Evolutionary conservation across 345 rosid species (phyloP), one percentile per base, ranked within the genome.

Genomic region (Eutrema yunnanense): DNA sequence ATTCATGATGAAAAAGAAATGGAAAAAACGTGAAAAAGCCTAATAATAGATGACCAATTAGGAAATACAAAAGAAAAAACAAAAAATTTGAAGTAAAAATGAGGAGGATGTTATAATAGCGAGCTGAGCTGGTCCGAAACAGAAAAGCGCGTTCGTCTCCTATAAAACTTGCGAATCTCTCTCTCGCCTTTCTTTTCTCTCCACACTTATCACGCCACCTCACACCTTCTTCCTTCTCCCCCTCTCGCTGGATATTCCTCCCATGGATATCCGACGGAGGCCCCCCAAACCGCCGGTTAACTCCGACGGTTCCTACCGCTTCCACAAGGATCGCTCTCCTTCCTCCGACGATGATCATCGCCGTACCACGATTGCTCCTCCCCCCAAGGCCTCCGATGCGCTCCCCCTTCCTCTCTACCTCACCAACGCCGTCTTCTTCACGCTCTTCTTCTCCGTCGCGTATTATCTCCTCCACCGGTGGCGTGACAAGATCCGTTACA

Each of bases 401-500:
- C 90, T 92, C 26, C 96, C 92, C 6, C 84, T 90, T 9, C 96
- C 98, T 2, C 81, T 90, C 6, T 87, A 88, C 76, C 82, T 92
- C 11, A 86, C 95, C 13, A 90, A 90, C 82, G 82, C 86, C 72
- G 74, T 92, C 60, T 90, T 92, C 90, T 87, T 92, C 87, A 86
- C 87, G 3, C 90, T 92, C 63, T 92, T 92, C 84, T 92, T 92
- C 86, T 86, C 96, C 73, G 95, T 87, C 62, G 92, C 90, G 1
- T 92, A 92, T 56, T 90, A 78, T 57, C 89, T 92, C 40, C 95
- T 92, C 78, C 92, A 82, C 74, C 84, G 98, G 3, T 92, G 98
- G 98, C 89, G 96, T 9, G 95, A 92, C 60, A 92, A 92, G 95
- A 92, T 88, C 88, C 96, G 96, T 46, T 82, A 63, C 78, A 85